Evolutionary conservation across 345 rosid species (phyloP).

Genomic region (Draba incana): DNA sequence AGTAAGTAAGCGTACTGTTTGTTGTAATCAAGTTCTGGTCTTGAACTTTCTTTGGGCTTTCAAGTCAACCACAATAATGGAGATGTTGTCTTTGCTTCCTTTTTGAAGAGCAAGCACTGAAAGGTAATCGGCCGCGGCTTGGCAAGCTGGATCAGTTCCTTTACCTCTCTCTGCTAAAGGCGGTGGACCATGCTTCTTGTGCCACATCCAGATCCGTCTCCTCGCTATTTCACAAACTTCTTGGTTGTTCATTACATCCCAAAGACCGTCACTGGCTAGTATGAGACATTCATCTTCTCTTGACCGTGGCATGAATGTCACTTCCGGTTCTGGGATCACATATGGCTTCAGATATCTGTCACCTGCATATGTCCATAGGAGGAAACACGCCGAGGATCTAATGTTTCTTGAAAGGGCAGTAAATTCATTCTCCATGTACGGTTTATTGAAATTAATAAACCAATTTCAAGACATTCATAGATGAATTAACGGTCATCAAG

Average conservation of each 20-base stretch:
- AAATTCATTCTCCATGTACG: constrained; percentile 14
- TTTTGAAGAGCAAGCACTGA: constrained; percentile 78
- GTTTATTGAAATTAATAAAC: constrained; percentile 15
- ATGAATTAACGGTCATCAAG: background rate
- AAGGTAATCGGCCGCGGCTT: constrained; percentile 89
- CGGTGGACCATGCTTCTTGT: constrained; percentile 68
- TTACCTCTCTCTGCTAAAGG: constrained; percentile 55
- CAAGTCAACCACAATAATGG: constrained; percentile 81
- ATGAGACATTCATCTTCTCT: constrained; percentile 93
- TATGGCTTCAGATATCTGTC: constrained; percentile 95
- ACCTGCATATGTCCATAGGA: constrained; percentile 53
- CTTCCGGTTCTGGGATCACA: constrained; percentile 96
- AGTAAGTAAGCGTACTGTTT: constrained; percentile 31
- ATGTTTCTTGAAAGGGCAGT: constrained; percentile 27
- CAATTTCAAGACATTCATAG: constrained; percentile 5
- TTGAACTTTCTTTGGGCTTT: constrained; percentile 93
- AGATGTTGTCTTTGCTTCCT: constrained; percentile 91
- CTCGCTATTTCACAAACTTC: constrained; percentile 92
- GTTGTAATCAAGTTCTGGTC: constrained; percentile 53
- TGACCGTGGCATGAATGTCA: constrained; percentile 71
- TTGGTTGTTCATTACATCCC: constrained; percentile 96
- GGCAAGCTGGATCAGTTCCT: constrained; percentile 76
- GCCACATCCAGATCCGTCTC: constrained; percentile 81
- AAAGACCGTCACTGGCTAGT: constrained; percentile 89
- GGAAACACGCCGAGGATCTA: constrained; percentile 24